A percentile compares a stretch with the other conserved stretches of the same genome.
Evolutionary conservation across 768 basidiomycete genomes (phyloP).

Genomic region (Tricholoma sp.): DNA sequence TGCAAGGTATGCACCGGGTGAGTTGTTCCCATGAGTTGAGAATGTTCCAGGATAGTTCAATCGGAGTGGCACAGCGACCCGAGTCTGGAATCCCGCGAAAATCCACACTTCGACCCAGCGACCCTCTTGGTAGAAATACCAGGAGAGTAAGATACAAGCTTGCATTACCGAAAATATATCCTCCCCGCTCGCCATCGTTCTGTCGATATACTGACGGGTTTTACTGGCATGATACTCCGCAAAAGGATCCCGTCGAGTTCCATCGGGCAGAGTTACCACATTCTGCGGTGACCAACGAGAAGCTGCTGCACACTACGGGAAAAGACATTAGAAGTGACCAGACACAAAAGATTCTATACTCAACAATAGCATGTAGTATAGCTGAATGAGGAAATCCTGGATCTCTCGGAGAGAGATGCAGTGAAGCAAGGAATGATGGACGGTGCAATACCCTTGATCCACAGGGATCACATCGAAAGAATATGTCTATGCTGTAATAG

Average conservation of each 20-base stretch:
- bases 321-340: slow-evolving; percentile 2
- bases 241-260: slow-evolving; percentile 76
- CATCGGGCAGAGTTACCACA: slow-evolving; percentile 63
- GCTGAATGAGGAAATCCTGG: slow-evolving; percentile 86
- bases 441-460: slow-evolving; percentile 81
- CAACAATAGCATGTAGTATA: slow-evolving; percentile 86
- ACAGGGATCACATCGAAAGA: slow-evolving; percentile 87
- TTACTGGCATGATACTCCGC: slow-evolving; percentile 86
- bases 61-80: slow-evolving; percentile 76
- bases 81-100: slow-evolving; percentile 80
- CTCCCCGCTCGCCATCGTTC: slow-evolving; percentile 84
- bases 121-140: slow-evolving; percentile 91
- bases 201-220: slow-evolving; percentile 83
- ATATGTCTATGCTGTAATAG: slow-evolving; percentile 68
- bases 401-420: slow-evolving; percentile 77
- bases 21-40: slow-evolving; percentile 57
- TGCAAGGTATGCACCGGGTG: slow-evolving; percentile 76
- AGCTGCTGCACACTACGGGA: slow-evolving; percentile 66
- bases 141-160: slow-evolving; percentile 79
- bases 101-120: slow-evolving; percentile 92
- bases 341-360: slow-evolving; percentile 14
- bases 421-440: slow-evolving; percentile 71
- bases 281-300: slow-evolving; percentile 79
- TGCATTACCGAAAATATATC: slow-evolving; percentile 86
- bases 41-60: slow-evolving; percentile 86